These are phyloP conservation scores for Trichoderma sp. DNA, from an alignment of 2,329 filamentous ascomycete species.

Conservation along the genomic window DNA sequence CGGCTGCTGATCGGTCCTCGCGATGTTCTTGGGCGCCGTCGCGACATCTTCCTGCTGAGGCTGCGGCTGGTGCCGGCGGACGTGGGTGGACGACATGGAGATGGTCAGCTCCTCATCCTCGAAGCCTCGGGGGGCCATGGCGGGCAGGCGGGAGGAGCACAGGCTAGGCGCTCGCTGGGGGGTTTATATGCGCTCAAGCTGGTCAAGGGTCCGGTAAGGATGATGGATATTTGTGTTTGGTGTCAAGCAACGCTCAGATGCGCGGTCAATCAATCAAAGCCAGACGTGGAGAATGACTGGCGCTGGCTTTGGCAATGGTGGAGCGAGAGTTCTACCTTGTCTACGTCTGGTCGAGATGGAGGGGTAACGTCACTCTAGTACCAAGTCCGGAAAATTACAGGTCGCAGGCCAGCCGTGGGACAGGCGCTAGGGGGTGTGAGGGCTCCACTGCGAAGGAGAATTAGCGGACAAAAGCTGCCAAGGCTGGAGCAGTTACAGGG, in stretches of 20 bases:
- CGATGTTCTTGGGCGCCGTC: slow-evolving; percentile 31
- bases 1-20: slow-evolving; percentile 37
- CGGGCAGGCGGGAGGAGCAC: slow-evolving; percentile 18
- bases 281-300: slow-evolving; percentile 16
- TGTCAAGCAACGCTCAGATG: neutral
- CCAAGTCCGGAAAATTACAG: slow-evolving; percentile 19
- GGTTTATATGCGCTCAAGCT: neutral
- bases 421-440: neutral
- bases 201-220: neutral
- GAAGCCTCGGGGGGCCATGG: slow-evolving; percentile 59
- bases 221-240: neutral
- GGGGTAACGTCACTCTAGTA: slow-evolving; percentile 22
- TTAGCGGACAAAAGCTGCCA: neutral
- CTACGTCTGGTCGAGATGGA: slow-evolving; percentile 9
- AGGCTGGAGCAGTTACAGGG: neutral
- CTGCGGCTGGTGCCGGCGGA: slow-evolving; percentile 52
- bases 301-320: slow-evolving; percentile 11
- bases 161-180: neutral
- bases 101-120: slow-evolving; percentile 85
- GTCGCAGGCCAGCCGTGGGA: neutral
- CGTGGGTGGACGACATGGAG: slow-evolving; percentile 66
- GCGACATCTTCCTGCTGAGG: slow-evolving; percentile 29
- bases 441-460: neutral
- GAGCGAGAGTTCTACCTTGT: neutral
- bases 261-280: slow-evolving; percentile 22